Conservation (phyloP, 2,329 filamentous ascomycete species). For the Ceratocystis ficicola region DNA sequence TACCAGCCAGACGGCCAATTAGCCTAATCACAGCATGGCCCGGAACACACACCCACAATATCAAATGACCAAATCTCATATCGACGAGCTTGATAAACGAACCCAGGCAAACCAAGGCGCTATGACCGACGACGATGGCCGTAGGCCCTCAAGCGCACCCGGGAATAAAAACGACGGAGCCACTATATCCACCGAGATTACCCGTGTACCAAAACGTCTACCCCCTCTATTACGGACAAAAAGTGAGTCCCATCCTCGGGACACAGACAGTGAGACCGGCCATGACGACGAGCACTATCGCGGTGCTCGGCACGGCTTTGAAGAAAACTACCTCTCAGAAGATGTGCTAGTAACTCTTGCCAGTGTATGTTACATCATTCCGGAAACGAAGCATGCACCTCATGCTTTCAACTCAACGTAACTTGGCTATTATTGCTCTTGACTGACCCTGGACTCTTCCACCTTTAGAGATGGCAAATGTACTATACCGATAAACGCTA, state of each 20-base stretch:
- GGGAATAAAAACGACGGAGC: slow-evolving; percentile 32
- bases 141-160: slow-evolving; percentile 37
- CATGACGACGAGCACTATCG: slow-evolving; percentile 39
- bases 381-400: neutral
- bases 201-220: slow-evolving; percentile 32
- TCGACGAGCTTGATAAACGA: neutral
- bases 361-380: slow-evolving; percentile 45
- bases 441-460: slow-evolving; percentile 11
- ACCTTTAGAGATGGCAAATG: slow-evolving; percentile 85
- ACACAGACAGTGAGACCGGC: slow-evolving; percentile 33
- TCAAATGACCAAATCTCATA: slow-evolving; percentile 2
- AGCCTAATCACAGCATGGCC: neutral
- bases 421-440: too few relatives aligned
- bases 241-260: slow-evolving; percentile 41
- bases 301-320: slow-evolving; percentile 72
- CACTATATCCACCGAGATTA: slow-evolving; percentile 28
- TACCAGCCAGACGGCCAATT: neutral
- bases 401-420: slow-evolving; percentile 9
- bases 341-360: slow-evolving; percentile 78
- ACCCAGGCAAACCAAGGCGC: neutral
- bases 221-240: slow-evolving; percentile 44
- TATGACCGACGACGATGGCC: slow-evolving; percentile 26
- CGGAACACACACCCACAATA: neutral
- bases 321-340: slow-evolving; percentile 81
- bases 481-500: slow-evolving; percentile 98